A percentile compares a stretch with the other conserved stretches of the same genome.
Conservation (phyloP, 495 filamentous ascomycete species). For the Xylaria intraflava region DNA sequence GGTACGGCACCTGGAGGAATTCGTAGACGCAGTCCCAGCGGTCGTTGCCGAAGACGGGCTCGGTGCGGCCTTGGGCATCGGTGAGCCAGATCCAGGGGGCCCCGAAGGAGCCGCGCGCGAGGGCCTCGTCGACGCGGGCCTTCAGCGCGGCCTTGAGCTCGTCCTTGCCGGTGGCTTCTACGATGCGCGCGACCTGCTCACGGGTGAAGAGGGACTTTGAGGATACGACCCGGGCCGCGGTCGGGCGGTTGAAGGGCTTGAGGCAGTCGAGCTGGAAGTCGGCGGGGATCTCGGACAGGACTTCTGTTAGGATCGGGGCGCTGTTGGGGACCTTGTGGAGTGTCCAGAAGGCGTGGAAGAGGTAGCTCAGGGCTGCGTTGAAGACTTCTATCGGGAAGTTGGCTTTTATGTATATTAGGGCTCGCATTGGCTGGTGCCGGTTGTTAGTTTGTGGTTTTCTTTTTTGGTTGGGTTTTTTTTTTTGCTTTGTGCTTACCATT, state of each 20-base stretch:
- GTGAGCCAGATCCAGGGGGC: conserved; percentile 70
- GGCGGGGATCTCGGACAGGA: conserved; percentile 20
- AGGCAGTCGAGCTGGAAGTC: conserved; percentile 8
- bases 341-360: conserved; percentile 36
- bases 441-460: neutral
- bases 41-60: conserved; percentile 76
- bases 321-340: conserved; percentile 27
- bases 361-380: conserved; percentile 22
- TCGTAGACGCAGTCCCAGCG: conserved; percentile 46
- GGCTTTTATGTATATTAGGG: conserved; percentile 57
- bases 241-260: neutral
- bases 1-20: conserved; percentile 34
- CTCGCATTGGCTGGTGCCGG: conserved; percentile 51
- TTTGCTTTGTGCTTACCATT: conserved; percentile 6
- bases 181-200: conserved; percentile 41
- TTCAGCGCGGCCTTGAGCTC: conserved; percentile 55
- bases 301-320: conserved; percentile 16
- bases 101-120: conserved; percentile 63
- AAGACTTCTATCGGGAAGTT: conserved; percentile 31
- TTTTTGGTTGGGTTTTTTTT: neutral
- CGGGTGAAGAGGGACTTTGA: conserved; percentile 20
- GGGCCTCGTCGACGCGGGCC: conserved; percentile 50
- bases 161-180: conserved; percentile 38
- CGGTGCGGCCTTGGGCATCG: conserved; percentile 49
- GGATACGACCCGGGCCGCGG: neutral